Evolutionary conservation across 2,329 filamentous ascomycete species (phyloP), one percentile per base, ranked within the genome.

Genomic region (Rugonectria rugulosa): DNA sequence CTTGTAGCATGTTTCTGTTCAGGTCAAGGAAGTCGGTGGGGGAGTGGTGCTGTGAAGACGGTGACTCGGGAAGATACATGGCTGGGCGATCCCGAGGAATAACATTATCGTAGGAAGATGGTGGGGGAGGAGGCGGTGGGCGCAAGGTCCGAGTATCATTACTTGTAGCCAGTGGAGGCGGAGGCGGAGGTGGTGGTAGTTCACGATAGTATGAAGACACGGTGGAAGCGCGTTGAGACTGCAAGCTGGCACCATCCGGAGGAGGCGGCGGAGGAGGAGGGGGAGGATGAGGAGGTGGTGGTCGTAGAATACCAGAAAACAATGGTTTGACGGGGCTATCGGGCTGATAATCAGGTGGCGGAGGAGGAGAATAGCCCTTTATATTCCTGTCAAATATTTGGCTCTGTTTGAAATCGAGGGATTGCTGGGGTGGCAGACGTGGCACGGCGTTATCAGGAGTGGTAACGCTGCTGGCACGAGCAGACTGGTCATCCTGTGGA

Each of bases 381-480:
- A 56, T 52, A 52, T 37, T 53, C 20, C 53, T 50, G 36, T 57
- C 46, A 34, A 58, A 38, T 15, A 53, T 48, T 23, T 57, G 60
- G 49, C 44, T 51, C 26, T 58, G 49, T 34, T 47, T 45, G 14
- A 46, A 56, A 40, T 44, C 56, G 17, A 56, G 54, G 15, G 53
- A 55, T 38, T 56, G 56, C 38, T 61, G 62, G 44, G 61, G 59
- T 44, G 60, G 60, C 8, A 57, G 62, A 45, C 63, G 63, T 23
- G 60, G 53, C 49, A 61, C 52, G 29, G 55, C 41, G 41, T 54
- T 42, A 29, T 71, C 66, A 19, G 63, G 68, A 32, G 67, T 69
- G 17, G 69, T 68, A 32, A 59, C 61, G 44, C 64, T 61, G 56
- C 70, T 72, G 6, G 69, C 66, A 21, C 65, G 56, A n/a, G 65